Base-by-base conservation (phyloP, 192 early-diverging fungal genomes). In the Thamnidium elegans region DNA sequence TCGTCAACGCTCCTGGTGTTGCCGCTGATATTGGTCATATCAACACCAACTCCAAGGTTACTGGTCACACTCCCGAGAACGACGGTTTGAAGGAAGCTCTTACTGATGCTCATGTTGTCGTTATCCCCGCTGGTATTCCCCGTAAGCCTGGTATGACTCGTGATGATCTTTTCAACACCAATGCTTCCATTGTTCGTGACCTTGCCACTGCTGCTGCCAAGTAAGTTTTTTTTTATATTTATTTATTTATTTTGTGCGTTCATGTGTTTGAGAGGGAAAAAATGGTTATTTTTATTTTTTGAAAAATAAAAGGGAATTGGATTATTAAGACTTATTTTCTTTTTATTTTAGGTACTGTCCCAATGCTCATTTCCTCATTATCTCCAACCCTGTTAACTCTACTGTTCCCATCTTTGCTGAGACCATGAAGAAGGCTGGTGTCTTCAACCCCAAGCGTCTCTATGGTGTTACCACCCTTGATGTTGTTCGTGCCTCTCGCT, bases 91-190 rank as follows among this genome's bases (percentile, higher is more conserved):
- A 76, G 47, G 84, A 69, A 20, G 56, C 56, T 39, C 51, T 65
- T 21, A 65, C 20, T 58, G 53, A 39, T 50, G 56, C 56, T 30
- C 31, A n/a, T 36, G 26, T 32, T 39, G 90, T 99, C 61, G 91
- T 99, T 53, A 98, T 99, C 71, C 97, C 97, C 20, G 96, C 95
- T 60, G 94, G 96, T 74, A 91, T 99, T 15, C 96, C 96, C 61
- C 89, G 96, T 74, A 99, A 99, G 89, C 96, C 95, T 61, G 96
- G 95, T 56, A 99, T 99, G 96, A 94, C 95, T 67, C 91, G 96
- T 74, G 95, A 99, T 73, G 96, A 99, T 65, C 81, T 99, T 65
- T 99, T 99, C 90, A 99, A 97, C 86, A 94, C 87, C 80, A 96
- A 96, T 77, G 94, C 94, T 62, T 83, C 87, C 46, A 96, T 96